Percentiles rank a stretch among this genome's conserved stretches.
Evolutionary conservation across 176 grass and related monocot genomes (phyloP).

Genomic region (Aegilops umbellulata): DNA sequence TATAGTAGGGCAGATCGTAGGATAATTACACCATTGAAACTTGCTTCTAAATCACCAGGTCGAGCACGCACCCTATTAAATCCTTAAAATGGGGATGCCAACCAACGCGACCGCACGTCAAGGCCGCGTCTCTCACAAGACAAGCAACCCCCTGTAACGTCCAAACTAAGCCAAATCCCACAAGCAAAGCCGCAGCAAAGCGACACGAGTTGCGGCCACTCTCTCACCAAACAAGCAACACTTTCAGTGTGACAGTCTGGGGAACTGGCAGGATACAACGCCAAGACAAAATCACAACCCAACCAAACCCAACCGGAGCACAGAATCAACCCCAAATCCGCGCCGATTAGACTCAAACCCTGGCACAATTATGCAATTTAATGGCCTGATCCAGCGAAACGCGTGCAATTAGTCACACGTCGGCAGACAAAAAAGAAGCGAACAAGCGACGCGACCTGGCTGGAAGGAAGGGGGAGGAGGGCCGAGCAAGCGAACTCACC

Average conservation of each 20-base stretch:
- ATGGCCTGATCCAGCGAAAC: neutral
- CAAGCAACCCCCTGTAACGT: constrained; percentile 18
- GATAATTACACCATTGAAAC: neutral
- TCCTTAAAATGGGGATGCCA: neutral
- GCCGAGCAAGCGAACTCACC: neutral
- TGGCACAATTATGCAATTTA: neutral
- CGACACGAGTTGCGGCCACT: neutral
- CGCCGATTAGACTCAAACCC: neutral
- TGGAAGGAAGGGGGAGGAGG: neutral
- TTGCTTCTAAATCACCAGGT: neutral
- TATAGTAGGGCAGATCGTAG: neutral
- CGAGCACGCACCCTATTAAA: neutral
- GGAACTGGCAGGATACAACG: neutral
- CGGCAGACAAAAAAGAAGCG: neutral
- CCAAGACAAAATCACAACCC: neutral
- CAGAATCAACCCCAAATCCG: neutral
- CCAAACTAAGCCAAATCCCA: constrained; percentile 1
- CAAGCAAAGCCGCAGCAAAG: constrained; percentile 17
- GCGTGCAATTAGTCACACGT: neutral
- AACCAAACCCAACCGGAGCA: neutral
- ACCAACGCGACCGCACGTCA: neutral
- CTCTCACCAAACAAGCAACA: constrained; percentile 32
- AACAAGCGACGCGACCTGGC: neutral
- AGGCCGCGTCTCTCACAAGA: constrained; percentile 3
- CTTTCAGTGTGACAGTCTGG: neutral